Evolutionary conservation across 192 early-diverging fungal species (phyloP), one percentile per base, ranked within the genome.

Genomic region (Entophlyctis helioformis): DNA sequence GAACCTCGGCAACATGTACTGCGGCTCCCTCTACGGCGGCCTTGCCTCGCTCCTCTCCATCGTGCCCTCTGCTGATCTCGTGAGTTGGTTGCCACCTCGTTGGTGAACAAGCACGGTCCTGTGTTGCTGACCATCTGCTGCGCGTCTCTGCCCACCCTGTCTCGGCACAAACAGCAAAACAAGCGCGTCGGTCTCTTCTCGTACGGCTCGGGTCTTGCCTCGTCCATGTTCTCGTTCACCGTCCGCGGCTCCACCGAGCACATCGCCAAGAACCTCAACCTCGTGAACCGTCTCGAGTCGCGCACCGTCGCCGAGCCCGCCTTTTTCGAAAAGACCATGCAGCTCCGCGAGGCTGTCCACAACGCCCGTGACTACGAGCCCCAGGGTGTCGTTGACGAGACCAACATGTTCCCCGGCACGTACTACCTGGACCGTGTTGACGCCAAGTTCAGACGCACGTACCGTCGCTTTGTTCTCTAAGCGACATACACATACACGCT

Each of bases 1-100:
- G 58, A 82, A 94, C 62, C 81, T 94, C 49, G 96, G 96, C 46
- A 98, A 98, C 76, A 89, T 83, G 78, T 94, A 93, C 71, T 78
- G 73, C 43, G 84, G 71, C 13, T 83, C 78, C 0, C 62, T 86
- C 22, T 86, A 84, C 72, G 57, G 65, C 35, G 67, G 83, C 45
- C 74, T 98, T 21, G 75, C 73, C 10, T 85, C 85, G 23, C 64
- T 96, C 39, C 44, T 98, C 29, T 76, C 84, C n/a, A 69, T 77
- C 39, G 69, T 81, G 4, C 56, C 85, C 22, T 67, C 72, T 23
- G 80, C 76, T 32, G 53, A 83, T 43, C 70, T 94, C 36, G 59
- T 65, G 33, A 27, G 60, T 54, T 2, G 16, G 36, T 51, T 27
- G n/a, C n/a, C n/a, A n/a, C n/a, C n/a, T n/a, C n/a, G n/a, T n/a